Conservation (phyloP, 306 rosid species). For the Chamaecrista fasciculata region DNA sequence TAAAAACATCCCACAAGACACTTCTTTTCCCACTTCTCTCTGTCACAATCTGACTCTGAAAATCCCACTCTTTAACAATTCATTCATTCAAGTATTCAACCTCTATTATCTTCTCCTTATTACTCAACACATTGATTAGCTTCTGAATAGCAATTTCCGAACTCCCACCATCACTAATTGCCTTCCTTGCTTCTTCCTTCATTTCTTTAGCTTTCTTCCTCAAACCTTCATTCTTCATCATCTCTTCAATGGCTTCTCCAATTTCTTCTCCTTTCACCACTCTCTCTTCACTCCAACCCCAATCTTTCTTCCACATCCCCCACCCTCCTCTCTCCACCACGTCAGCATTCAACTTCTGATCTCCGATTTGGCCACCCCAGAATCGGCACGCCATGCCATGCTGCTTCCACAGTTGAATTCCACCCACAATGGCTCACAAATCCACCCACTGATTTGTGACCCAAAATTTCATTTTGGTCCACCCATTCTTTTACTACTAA, state of each 20-base stretch:
- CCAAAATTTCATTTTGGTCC: slow-evolving; percentile 44
- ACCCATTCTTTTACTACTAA: slow-evolving; percentile 52
- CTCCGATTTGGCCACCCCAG: slow-evolving; percentile 63
- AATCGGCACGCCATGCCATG: slow-evolving; percentile 44
- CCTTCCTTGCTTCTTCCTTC: slow-evolving; percentile 37
- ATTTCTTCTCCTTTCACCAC: slow-evolving; percentile 48
- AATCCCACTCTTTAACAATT: too few species aligned
- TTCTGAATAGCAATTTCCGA: slow-evolving; percentile 20
- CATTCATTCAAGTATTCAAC: too few species aligned
- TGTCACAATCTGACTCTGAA: too few species aligned
- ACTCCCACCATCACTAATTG: slow-evolving; percentile 35
- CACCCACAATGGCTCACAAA: too few species aligned
- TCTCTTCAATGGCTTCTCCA: slow-evolving; percentile 45
- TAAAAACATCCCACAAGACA: too few species aligned
- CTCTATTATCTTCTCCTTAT: too few species aligned
- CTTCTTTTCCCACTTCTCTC: too few species aligned
- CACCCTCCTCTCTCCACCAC: slow-evolving; percentile 42
- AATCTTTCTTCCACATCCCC: slow-evolving; percentile 49
- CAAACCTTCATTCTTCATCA: too few species aligned
- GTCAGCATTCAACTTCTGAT: slow-evolving; percentile 55
- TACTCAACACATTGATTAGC: slow-evolving; percentile 33
- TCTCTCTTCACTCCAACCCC: slow-evolving; percentile 51
- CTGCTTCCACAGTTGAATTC: slow-evolving; percentile 50
- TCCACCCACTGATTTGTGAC: too few species aligned
- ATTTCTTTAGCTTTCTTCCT: slow-evolving; percentile 24